Conservation (phyloP, 2,329 filamentous ascomycete species). For the Diaporthe destruens region DNA sequence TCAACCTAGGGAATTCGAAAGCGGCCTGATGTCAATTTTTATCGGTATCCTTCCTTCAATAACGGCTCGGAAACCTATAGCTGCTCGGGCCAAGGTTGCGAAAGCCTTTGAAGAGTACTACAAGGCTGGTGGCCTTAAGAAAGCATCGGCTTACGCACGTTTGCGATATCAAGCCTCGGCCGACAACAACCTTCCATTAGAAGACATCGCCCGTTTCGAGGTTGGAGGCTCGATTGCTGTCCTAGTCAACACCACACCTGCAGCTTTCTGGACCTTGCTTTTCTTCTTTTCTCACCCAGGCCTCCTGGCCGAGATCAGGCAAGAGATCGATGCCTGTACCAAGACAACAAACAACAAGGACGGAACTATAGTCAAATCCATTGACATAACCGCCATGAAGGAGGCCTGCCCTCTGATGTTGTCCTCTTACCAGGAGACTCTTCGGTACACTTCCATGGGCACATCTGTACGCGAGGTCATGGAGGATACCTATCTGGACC, state of each 20-base stretch:
- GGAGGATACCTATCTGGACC: conserved; percentile 48
- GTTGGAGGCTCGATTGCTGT: conserved; percentile 56
- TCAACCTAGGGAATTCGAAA: conserved; percentile 43
- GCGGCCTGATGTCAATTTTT: conserved; percentile 44
- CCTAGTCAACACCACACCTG: conserved; percentile 55
- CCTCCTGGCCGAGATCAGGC: conserved; percentile 2
- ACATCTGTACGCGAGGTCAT: conserved; percentile 50
- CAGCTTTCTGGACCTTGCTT: conserved; percentile 57
- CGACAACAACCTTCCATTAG: conserved; percentile 48
- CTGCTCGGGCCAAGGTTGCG: conserved; percentile 51
- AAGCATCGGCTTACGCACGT: conserved; percentile 53
- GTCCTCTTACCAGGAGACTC: conserved; percentile 56
- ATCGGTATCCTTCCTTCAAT: conserved; percentile 48
- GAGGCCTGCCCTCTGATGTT: conserved; percentile 53
- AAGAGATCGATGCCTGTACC: conserved; percentile 31
- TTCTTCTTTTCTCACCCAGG: conserved; percentile 47
- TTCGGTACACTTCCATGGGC: conserved; percentile 54
- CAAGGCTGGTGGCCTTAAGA: conserved; percentile 51
- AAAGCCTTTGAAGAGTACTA: conserved; percentile 56
- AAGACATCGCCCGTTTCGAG: conserved; percentile 57
- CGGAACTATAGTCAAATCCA: conserved; percentile 36
- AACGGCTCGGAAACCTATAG: conserved; percentile 50
- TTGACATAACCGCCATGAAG: conserved; percentile 51
- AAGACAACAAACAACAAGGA: conserved; percentile 9
- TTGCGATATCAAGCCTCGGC: conserved; percentile 52